These are phyloP conservation scores for Colletotrichum gloeosporioides DNA, from an alignment of 2,329 filamentous ascomycete genomes.

Conservation along the genomic window DNA sequence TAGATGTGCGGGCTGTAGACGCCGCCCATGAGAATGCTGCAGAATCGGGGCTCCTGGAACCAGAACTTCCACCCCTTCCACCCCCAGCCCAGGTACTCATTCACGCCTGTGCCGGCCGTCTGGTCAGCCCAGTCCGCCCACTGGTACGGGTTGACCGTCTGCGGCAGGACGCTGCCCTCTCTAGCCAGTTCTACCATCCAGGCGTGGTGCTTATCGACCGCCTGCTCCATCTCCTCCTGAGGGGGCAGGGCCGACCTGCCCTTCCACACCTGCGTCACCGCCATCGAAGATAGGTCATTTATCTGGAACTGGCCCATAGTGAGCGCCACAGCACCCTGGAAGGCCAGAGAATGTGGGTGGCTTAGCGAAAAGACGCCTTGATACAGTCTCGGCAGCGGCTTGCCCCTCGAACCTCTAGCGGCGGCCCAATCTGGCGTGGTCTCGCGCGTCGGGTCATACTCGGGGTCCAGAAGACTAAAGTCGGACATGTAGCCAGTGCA, in stretches of 20 bases:
- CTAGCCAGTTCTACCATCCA: slow-evolving; percentile 27
- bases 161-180: slow-evolving; percentile 16
- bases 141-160: slow-evolving; percentile 26
- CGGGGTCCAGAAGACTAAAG: slow-evolving; percentile 8
- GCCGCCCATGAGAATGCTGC: slow-evolving; percentile 39
- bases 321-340: slow-evolving; percentile 27
- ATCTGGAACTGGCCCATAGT: slow-evolving; percentile 33
- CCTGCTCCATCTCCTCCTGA: slow-evolving; percentile 32
- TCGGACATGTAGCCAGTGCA: slow-evolving; percentile 30
- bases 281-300: slow-evolving; percentile 40
- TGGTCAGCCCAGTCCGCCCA: slow-evolving; percentile 39
- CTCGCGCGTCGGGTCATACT: slow-evolving; percentile 22
- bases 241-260: slow-evolving; percentile 28
- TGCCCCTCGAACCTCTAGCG: slow-evolving; percentile 28
- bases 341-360: slow-evolving; percentile 40
- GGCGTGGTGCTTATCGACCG: slow-evolving; percentile 28
- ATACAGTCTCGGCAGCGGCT: slow-evolving; percentile 36
- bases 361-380: slow-evolving; percentile 42
- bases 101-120: slow-evolving; percentile 43
- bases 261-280: slow-evolving; percentile 40
- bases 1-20: slow-evolving; percentile 43
- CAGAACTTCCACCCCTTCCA: slow-evolving; percentile 45
- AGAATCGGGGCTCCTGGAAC: slow-evolving; percentile 39
- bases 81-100: slow-evolving; percentile 43
- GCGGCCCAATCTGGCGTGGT: slow-evolving; percentile 9